Conservation (phyloP, 228 moss, liverwort and hornwort genomes). For the Sphagnum magellanicum region DNA sequence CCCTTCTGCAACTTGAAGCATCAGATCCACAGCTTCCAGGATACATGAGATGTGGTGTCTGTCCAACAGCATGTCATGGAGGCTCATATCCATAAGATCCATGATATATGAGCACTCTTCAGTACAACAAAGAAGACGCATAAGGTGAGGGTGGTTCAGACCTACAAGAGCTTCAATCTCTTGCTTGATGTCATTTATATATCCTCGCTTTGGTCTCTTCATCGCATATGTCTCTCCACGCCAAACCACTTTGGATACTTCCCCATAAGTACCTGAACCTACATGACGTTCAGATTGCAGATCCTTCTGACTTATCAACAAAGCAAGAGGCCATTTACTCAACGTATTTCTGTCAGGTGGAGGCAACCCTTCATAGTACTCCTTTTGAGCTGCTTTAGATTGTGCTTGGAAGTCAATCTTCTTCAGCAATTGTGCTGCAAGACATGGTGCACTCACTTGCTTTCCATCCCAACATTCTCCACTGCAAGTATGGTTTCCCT, state of each 20-base stretch:
- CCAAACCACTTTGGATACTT: constrained; percentile 9
- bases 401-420: background rate
- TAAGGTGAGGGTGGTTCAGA: constrained; percentile 10
- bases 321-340: background rate
- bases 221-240: constrained; percentile 5
- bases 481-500: constrained; percentile 4
- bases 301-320: constrained; percentile 1
- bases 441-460: background rate
- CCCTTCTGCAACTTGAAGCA: constrained; percentile 26
- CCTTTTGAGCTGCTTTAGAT: no score
- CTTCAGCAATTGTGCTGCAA: constrained; percentile 4
- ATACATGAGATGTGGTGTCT: constrained; percentile 3
- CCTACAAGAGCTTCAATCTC: constrained; percentile 7
- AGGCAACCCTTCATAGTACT: constrained; percentile 9
- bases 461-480: constrained; percentile 1
- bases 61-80: background rate
- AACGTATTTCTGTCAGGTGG: background rate
- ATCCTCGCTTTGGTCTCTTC: background rate
- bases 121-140: constrained; percentile 8
- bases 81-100: constrained; percentile 18
- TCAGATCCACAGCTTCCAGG: constrained; percentile 9
- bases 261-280: constrained; percentile 2
- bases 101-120: constrained; percentile 5
- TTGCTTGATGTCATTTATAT: background rate
- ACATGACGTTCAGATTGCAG: background rate